Evolutionary conservation across 148 eudicot species (phyloP).

Genomic region (Oxyria digyna): DNA sequence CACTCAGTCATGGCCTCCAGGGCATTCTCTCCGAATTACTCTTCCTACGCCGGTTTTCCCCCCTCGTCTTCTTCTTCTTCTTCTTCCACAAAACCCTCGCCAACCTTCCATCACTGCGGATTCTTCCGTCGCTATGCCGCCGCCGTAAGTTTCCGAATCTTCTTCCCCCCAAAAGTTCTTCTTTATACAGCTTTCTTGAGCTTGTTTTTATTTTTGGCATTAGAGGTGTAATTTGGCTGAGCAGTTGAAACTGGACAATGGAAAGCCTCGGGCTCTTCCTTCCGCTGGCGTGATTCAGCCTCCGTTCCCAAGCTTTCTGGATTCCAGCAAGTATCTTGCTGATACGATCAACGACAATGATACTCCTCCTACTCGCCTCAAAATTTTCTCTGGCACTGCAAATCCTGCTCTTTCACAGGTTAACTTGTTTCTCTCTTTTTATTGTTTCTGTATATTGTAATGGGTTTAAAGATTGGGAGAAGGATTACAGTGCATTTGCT

Average conservation of each 20-base stretch:
- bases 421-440: neutral
- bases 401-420: constrained; percentile 83
- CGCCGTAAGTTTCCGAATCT: constrained; percentile 1
- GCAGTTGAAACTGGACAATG: constrained; percentile 55
- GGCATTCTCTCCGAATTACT: neutral
- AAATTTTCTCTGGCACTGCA: constrained; percentile 89
- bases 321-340: constrained; percentile 23
- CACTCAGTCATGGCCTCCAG: constrained; percentile 7
- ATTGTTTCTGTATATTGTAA: neutral
- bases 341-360: constrained; percentile 11
- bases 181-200: neutral
- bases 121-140: constrained; percentile 1
- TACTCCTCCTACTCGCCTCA: constrained; percentile 41
- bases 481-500: neutral
- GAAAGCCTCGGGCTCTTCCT: constrained; percentile 26
- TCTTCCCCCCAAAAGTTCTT: neutral
- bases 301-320: constrained; percentile 43
- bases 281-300: constrained; percentile 19
- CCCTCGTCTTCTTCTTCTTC: neutral
- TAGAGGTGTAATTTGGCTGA: constrained; percentile 61
- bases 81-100: neutral
- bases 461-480: neutral
- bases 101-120: neutral
- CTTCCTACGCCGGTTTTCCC: neutral
- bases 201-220: neutral